Base-by-base conservation (phyloP, 148 eudicot species). In the Fallopia convolvulus region DNA sequence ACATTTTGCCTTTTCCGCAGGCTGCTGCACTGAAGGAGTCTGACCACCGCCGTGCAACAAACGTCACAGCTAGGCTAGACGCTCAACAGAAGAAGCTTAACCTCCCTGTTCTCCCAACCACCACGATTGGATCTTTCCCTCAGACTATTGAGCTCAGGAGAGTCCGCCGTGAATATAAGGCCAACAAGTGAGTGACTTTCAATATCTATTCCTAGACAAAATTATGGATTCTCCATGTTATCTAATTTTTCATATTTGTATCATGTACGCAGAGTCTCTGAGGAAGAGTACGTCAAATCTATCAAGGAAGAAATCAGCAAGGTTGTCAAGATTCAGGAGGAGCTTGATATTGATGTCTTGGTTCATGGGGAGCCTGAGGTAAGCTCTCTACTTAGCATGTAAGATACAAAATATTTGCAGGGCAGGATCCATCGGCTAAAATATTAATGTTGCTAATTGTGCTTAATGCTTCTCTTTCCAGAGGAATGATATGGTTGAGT, bases 51-150 rank as follows among this genome's bases (percentile, higher is more conserved):
- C 93, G 98, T 81, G 94, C 95, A 47, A 94, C 98, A 30, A 94
- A 79, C 84, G 98, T 94, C 41, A 92, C 93, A 70, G 82, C 93
- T 75, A 92, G 98, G 77, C 87, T 94, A 26, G 98, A 92, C 77
- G 90, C 97, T 79, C 98, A 94, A 78, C 97, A 94, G 78, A 94
- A 94, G 94, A 94, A 94, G 88, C 97, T 94, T 76, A 94, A 89
- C 87, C 97, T 94, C 70, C 98, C 98, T 44, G 75, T 90, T 61
- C 91, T 94, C 75, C 98, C 98, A 55, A 94, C 98, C 75, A 94
- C 98, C 80, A 94, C 98, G 70, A 94, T 92, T 85, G 98, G 98
- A 8, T 94, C 98, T 74, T 94, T 93, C 90, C 98, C 98, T 55
- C 98, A 93, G 79, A 93, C 98, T 33, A 83, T 89, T 13, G 97